Percentiles rank a stretch among this genome's conserved stretches.
phyloP scores from a whole-genome alignment of 108 stramenopile species.

The Ochromonas danica region DNA sequence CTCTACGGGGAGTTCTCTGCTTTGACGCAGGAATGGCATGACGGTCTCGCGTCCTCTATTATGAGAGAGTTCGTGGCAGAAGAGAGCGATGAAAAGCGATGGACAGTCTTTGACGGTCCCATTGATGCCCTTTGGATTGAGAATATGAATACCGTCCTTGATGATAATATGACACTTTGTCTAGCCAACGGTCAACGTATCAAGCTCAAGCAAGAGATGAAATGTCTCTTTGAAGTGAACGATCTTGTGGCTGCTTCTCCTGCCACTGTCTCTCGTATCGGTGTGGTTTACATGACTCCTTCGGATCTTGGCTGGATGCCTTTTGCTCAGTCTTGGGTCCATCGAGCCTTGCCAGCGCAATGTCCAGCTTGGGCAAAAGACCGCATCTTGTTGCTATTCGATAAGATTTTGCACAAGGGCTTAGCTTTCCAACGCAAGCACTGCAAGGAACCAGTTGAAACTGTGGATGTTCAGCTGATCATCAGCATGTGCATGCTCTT shows the following conservation, averaged over 20 bases:
- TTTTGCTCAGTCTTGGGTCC: slow-evolving; percentile 58
- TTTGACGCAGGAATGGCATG: slow-evolving; percentile 68
- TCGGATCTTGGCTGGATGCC: slow-evolving; percentile 66
- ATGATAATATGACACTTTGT: slow-evolving; percentile 72
- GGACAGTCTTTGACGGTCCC: slow-evolving; percentile 70
- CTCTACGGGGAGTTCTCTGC: slow-evolving; percentile 68
- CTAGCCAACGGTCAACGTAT: slow-evolving; percentile 69
- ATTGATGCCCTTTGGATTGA: slow-evolving; percentile 72
- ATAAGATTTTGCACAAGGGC: slow-evolving; percentile 39
- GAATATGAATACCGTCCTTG: slow-evolving; percentile 72
- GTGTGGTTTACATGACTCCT: slow-evolving; percentile 68
- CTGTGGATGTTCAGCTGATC: slow-evolving; percentile 60
- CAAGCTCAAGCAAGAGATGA: slow-evolving; percentile 68
- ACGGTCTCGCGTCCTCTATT: slow-evolving; percentile 66
- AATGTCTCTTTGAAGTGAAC: slow-evolving; percentile 67
- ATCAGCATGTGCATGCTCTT: slow-evolving; percentile 54
- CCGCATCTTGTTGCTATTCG: slow-evolving; percentile 53
- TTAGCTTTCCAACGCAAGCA: slow-evolving; percentile 50
- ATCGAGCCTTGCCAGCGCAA: slow-evolving; percentile 42
- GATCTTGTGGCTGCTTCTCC: slow-evolving; percentile 66
- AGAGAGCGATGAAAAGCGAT: slow-evolving; percentile 44
- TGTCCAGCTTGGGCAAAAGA: slow-evolving; percentile 41
- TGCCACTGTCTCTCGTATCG: slow-evolving; percentile 66
- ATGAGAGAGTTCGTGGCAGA: slow-evolving; percentile 59
- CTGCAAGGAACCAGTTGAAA: slow-evolving; percentile 55